Evolutionary conservation across 2,329 filamentous ascomycete genomes (phyloP).

Genomic region (Chaetomium olivaceum): DNA sequence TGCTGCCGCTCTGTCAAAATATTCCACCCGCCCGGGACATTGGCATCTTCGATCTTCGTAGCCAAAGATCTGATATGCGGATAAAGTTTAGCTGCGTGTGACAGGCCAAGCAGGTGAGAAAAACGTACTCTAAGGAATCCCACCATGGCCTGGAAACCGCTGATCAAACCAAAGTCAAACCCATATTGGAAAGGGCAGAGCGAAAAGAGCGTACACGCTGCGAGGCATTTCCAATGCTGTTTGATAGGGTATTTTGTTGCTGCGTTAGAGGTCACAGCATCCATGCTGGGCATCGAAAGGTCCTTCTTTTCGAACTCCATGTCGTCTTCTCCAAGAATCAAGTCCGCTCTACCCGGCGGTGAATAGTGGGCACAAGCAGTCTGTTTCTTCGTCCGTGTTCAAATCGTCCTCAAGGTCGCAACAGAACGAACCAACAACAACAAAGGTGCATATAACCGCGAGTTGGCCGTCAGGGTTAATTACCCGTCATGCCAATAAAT

Average conservation of each 20-base stretch:
- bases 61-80: conserved; percentile 39
- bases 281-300: background rate
- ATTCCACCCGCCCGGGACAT: conserved; percentile 45
- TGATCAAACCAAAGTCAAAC: conserved; percentile 52
- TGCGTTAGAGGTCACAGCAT: background rate
- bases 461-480: background rate
- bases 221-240: conserved; percentile 38
- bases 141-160: conserved; percentile 52
- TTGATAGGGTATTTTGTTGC: conserved; percentile 28
- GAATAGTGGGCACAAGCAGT: background rate
- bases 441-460: background rate
- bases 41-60: conserved; percentile 36
- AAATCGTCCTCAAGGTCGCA: background rate
- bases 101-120: background rate
- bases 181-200: conserved; percentile 56
- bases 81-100: background rate
- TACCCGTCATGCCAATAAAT: background rate
- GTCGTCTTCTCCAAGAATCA: background rate
- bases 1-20: conserved; percentile 47
- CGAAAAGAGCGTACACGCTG: conserved; percentile 49
- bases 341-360: background rate
- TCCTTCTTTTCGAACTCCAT: conserved; percentile 18
- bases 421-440: background rate
- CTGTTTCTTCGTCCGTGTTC: background rate
- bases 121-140: conserved; percentile 47